Evolutionary conservation across 306 rosid species (phyloP).

Genomic region (Acacia confusa): DNA sequence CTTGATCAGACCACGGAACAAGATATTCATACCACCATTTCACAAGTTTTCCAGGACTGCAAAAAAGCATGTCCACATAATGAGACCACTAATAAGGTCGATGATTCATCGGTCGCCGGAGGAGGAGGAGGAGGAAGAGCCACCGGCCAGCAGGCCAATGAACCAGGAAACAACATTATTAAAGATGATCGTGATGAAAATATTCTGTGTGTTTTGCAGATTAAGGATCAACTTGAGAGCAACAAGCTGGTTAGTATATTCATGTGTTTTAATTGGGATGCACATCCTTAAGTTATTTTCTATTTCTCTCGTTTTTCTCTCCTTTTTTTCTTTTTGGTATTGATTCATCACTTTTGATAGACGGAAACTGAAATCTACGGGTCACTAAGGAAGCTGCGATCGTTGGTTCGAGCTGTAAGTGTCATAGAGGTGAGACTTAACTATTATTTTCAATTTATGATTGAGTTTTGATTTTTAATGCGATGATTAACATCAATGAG

Average conservation of each 20-base stretch:
- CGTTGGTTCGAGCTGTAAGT: conserved; percentile 16
- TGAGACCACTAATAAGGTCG: neutral
- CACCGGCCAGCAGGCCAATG: neutral
- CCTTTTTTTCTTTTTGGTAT: neutral
- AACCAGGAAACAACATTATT: conserved; percentile 1
- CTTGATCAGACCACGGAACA: neutral
- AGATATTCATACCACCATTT: neutral
- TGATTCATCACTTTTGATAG: conserved; percentile 19
- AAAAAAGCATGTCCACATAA: neutral
- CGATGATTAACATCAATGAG: no score
- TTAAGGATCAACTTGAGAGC: conserved; percentile 25
- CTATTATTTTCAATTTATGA: neutral
- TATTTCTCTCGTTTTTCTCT: neutral
- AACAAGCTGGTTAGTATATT: conserved; percentile 19
- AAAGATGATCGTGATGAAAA: conserved; percentile 2
- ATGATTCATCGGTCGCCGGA: neutral
- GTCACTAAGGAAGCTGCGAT: conserved; percentile 29
- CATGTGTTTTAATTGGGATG: neutral
- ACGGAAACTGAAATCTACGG: conserved; percentile 16
- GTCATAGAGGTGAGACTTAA: conserved; percentile 30
- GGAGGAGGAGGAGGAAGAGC: neutral
- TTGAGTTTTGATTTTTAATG: neutral
- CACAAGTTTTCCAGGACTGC: neutral
- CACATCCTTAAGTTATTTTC: neutral
- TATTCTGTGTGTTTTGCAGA: conserved; percentile 23